phyloP scores from a whole-genome alignment of 1,139 yeast species.

The Taiozyma sp. region DNA sequence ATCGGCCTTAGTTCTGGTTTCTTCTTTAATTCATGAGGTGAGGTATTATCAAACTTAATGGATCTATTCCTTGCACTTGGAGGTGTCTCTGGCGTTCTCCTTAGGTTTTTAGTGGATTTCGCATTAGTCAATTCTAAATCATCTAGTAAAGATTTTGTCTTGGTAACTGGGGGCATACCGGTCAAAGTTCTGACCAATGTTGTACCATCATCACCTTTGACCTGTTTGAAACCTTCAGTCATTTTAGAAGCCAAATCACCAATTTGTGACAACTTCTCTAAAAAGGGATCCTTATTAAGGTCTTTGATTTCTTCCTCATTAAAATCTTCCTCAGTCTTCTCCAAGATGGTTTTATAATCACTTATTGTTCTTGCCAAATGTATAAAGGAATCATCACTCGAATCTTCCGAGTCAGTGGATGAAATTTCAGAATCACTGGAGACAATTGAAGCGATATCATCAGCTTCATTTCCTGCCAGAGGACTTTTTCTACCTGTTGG shows the following conservation, averaged over 20 bases:
- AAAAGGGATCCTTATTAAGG: constrained; percentile 1
- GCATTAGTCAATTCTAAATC: constrained; percentile 5
- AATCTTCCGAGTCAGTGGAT: constrained; percentile 5
- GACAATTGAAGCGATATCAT: constrained; percentile 1
- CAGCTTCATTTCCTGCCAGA: background rate
- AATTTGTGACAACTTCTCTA: constrained; percentile 13
- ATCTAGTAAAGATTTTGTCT: constrained; percentile 20
- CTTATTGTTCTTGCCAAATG: constrained; percentile 8
- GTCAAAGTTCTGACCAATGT: constrained; percentile 19
- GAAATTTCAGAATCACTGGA: constrained; percentile 1
- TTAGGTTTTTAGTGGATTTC: constrained; percentile 9
- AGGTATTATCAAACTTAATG: constrained; percentile 5
- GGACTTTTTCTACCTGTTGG: background rate
- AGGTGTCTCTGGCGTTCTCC: constrained; percentile 5
- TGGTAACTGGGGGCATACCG: constrained; percentile 18
- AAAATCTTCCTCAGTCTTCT: constrained; percentile 3
- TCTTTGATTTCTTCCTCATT: constrained; percentile 1
- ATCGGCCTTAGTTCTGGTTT: background rate
- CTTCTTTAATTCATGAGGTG: constrained; percentile 2
- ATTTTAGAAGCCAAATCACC: constrained; percentile 15
- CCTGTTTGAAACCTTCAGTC: constrained; percentile 10
- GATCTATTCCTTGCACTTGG: background rate
- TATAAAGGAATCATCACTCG: constrained; percentile 2
- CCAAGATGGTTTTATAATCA: constrained; percentile 6
- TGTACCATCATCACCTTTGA: constrained; percentile 6